Percentiles rank a stretch among this genome's conserved stretches.
Evolutionary conservation across 305 asterid genomes (phyloP).

Genomic region (Fraxinus albicans): DNA sequence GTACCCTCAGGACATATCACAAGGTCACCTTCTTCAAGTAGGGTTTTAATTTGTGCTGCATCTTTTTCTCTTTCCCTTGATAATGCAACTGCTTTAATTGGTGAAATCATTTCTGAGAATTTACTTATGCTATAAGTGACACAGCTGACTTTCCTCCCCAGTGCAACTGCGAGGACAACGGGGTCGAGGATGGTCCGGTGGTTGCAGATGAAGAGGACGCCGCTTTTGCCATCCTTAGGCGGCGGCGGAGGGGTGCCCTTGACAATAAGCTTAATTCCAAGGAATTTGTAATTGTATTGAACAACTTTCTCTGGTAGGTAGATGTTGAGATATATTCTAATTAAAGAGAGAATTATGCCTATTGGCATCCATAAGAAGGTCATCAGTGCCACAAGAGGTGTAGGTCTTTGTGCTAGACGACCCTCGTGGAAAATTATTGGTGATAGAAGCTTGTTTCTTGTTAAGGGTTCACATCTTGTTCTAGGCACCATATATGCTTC

Average conservation of each 20-base stretch:
- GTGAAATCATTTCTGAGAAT: slow-evolving; percentile 79
- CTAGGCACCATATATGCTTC: slow-evolving; percentile 79
- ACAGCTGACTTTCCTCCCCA: slow-evolving; percentile 82
- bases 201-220: slow-evolving; percentile 84
- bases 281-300: slow-evolving; percentile 53
- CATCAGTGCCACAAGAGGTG: slow-evolving; percentile 66
- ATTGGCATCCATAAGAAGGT: slow-evolving; percentile 84
- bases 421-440: slow-evolving; percentile 91
- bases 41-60: slow-evolving; percentile 59
- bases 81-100: slow-evolving; percentile 79
- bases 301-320: slow-evolving; percentile 67
- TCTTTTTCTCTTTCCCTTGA: slow-evolving; percentile 78
- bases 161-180: slow-evolving; percentile 76
- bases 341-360: slow-evolving; percentile 54
- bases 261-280: slow-evolving; percentile 73
- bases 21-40: slow-evolving; percentile 76
- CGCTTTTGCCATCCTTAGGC: slow-evolving; percentile 54
- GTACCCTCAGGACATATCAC: slow-evolving; percentile 93
- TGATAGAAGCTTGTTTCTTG: slow-evolving; percentile 60
- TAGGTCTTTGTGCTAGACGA: slow-evolving; percentile 74
- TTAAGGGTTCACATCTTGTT: slow-evolving; percentile 48
- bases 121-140: slow-evolving; percentile 88
- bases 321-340: slow-evolving; percentile 66
- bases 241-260: slow-evolving; percentile 89
- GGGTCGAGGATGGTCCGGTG: slow-evolving; percentile 89